A percentile compares a stretch with the other conserved stretches of the same genome.
These are phyloP conservation scores for Groenewaldozyma auringiensis DNA, from an alignment of 1,139 yeast species.

Conservation along the genomic window DNA sequence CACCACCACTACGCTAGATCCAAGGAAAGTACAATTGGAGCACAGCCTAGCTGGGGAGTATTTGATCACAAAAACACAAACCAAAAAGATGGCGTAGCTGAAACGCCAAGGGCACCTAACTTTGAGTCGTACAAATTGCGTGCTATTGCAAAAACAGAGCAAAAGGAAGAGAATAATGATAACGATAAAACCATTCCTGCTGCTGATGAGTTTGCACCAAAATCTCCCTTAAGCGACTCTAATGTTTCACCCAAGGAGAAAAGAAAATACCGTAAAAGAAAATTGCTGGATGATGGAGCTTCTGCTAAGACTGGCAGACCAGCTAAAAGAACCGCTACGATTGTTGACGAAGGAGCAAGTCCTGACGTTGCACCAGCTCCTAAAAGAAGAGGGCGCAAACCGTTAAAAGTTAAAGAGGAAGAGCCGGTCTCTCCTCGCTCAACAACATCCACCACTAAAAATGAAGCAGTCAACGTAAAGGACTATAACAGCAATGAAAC, in stretches of 20 bases:
- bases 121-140: neutral
- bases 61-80: too few relatives aligned
- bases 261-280: conserved; percentile 5
- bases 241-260: conserved; percentile 5
- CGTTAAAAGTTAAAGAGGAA: neutral
- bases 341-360: neutral
- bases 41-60: too few relatives aligned
- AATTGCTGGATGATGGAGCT: conserved; percentile 6
- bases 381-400: conserved; percentile 2
- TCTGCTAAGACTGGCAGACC: neutral
- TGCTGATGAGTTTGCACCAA: too few relatives aligned
- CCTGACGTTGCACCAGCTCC: conserved; percentile 4
- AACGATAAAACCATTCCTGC: neutral
- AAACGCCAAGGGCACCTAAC: neutral
- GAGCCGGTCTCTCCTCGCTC: conserved; percentile 1
- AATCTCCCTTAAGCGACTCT: neutral
- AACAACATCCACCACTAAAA: neutral
- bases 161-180: neutral
- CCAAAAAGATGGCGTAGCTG: too few relatives aligned
- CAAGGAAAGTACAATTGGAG: too few relatives aligned
- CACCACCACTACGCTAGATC: too few relatives aligned
- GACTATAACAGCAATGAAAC: too few relatives aligned
- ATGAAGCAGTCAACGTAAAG: neutral
- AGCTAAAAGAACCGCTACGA: neutral
- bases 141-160: neutral